A percentile compares a stretch with the other conserved stretches of the same genome.
phyloP scores from a whole-genome alignment of 495 filamentous ascomycete species.

The Neurospora tetrasperma region DNA sequence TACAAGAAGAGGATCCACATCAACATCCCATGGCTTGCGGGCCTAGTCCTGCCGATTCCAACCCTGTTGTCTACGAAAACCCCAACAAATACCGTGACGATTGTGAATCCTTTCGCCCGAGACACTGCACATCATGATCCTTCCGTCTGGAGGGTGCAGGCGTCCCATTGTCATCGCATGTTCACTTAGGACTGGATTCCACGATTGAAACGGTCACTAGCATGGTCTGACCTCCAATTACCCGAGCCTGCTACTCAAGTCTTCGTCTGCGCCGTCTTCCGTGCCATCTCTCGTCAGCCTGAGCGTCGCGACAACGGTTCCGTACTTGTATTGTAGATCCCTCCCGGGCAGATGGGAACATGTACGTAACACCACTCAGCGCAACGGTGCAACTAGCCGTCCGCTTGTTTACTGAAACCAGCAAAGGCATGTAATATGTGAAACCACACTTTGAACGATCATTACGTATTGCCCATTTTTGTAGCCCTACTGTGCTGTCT shows the following conservation, averaged over 20 bases:
- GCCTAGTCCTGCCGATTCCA: neutral
- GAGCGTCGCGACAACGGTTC: neutral
- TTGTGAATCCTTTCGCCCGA: slow-evolving; percentile 12
- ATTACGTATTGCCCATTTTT: neutral
- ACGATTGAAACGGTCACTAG: neutral
- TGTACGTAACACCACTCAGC: neutral
- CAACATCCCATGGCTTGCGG: neutral
- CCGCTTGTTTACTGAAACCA: neutral
- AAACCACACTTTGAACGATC: neutral
- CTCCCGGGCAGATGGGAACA: neutral
- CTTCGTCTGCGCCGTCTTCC: neutral
- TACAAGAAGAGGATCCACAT: neutral
- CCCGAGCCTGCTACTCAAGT: neutral
- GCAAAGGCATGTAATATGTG: neutral
- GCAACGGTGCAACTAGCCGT: neutral
- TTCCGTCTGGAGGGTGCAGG: neutral
- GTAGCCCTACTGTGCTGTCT: neutral
- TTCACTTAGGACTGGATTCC: neutral
- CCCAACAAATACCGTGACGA: neutral
- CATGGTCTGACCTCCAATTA: neutral
- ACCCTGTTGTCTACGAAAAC: neutral
- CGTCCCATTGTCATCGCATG: neutral
- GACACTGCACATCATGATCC: neutral
- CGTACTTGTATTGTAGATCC: neutral
- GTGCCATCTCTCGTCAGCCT: neutral